Evolutionary conservation across 768 basidiomycete species (phyloP), one percentile per base, ranked within the genome.

Genomic region (Kwoniella bestiolae): DNA sequence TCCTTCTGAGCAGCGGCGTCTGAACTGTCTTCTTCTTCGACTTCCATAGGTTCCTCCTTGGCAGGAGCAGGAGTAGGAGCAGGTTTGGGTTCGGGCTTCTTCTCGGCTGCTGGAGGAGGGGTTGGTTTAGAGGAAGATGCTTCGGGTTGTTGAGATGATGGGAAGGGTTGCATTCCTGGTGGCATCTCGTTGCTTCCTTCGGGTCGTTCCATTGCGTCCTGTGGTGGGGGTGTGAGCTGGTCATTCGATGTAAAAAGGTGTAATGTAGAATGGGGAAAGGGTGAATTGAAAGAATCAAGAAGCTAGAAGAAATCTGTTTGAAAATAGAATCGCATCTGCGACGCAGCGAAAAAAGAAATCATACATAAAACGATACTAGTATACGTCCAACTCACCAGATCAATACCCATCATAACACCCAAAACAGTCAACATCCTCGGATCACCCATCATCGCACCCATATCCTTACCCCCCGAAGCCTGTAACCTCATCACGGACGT

Each of bases 321-420:
- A 35, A 35, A 6, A 12, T 35, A 35, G 34, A 12, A 35, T 5
- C 34, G 12, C 6, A 35, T 6, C 34, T 6, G 26, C 3, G 49
- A 25, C 11, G 5, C 7, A 7, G 45, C n/a, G 9, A 23, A 6
- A 25, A 6, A 12, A 12, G 49, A 28, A 16, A 31, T 8, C 44
- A 61, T 28, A 38, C 65, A 61, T 82, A 94, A 86, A 81, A 94
- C 91, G 71, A 6, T 46, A n/a, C 7, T 9, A 47, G n/a, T 9
- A 21, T 6, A 47, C 8, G 6, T 3, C 93, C 84, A 32, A 68
- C 79, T 68, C 63, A 80, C 79, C 82, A 97, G 86, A 82, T 97
- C 92, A 71, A 97, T 85, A 34, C 92, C 92, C 90, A 97, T 92
- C 62, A 92, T 85, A 11, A 88, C 94, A 65, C 94, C 94, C 47